These are phyloP conservation scores for Nemania sp. DNA, from an alignment of 2,329 filamentous ascomycete genomes.

Conservation along the genomic window DNA sequence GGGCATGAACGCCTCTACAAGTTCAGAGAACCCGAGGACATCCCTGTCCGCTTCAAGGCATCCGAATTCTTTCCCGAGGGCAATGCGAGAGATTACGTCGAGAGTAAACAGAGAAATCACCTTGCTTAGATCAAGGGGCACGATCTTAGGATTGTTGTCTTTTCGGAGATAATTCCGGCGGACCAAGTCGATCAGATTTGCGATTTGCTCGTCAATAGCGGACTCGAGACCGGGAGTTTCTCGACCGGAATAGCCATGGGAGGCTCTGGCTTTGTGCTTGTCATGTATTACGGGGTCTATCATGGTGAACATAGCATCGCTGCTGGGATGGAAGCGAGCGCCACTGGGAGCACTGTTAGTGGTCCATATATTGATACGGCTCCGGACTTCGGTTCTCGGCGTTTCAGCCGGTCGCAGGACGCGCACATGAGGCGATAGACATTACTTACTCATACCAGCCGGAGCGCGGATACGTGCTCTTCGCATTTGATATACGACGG, in stretches of 20 bases:
- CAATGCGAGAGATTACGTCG: slow-evolving; percentile 31
- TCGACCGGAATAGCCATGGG: slow-evolving; percentile 28
- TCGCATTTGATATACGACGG: slow-evolving; percentile 23
- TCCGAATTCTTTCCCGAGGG: slow-evolving; percentile 34
- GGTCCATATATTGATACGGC: too few species aligned
- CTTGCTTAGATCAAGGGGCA: slow-evolving; percentile 26
- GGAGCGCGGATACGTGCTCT: slow-evolving; percentile 21
- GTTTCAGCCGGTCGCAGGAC: too few species aligned
- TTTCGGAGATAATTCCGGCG: slow-evolving; percentile 24
- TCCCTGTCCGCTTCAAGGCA: slow-evolving; percentile 28
- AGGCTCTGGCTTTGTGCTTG: slow-evolving; percentile 25
- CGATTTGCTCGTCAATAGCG: slow-evolving; percentile 27
- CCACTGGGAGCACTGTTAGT: too few species aligned
- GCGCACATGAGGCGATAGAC: too few species aligned
- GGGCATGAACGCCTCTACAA: slow-evolving; percentile 9
- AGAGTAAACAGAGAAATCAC: slow-evolving; percentile 28
- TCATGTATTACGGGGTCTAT: slow-evolving; percentile 24
- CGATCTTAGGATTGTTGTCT: not conserved
- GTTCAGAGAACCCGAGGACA: slow-evolving; percentile 25
- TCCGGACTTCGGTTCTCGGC: too few species aligned
- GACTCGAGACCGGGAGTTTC: slow-evolving; percentile 28
- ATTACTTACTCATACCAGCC: slow-evolving; percentile 32
- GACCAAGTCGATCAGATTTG: slow-evolving; percentile 22
- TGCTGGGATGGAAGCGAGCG: slow-evolving; percentile 23
- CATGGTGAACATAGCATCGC: slow-evolving; percentile 28